Evolutionary conservation across 257 asterid genomes (phyloP).

Genomic region (Jacaranda mimosifolia): DNA sequence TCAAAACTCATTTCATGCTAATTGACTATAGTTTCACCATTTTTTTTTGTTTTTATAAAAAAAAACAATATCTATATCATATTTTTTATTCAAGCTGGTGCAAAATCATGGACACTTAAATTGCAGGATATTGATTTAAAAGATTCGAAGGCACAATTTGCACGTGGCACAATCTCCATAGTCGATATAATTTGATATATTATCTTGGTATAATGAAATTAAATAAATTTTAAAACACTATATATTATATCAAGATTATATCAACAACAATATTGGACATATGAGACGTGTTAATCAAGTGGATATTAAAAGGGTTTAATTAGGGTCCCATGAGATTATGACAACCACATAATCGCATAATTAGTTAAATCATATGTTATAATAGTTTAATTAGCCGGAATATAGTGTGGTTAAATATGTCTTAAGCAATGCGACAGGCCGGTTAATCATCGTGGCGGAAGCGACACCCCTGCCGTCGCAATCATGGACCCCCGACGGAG

Average conservation of each 20-base stretch:
- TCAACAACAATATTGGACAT: not conserved
- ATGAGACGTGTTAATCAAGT: not conserved
- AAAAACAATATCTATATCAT: not conserved
- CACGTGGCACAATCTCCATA: not conserved
- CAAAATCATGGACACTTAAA: not conserved
- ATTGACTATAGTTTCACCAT: too few relatives aligned
- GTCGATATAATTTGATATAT: not conserved
- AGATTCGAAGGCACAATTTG: not conserved
- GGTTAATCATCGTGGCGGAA: constrained; percentile 10
- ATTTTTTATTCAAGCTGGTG: not conserved
- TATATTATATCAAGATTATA: not conserved
- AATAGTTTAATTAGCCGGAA: not conserved
- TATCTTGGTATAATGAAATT: not conserved
- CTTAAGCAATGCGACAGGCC: constrained; percentile 8
- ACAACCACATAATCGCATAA: constrained; percentile 6
- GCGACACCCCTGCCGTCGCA: constrained; percentile 28
- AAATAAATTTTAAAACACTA: not conserved
- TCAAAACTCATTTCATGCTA: too few relatives aligned
- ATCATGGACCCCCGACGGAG: constrained; percentile 34
- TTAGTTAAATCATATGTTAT: constrained; percentile 10
- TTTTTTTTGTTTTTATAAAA: too few relatives aligned
- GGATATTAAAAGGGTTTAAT: not conserved
- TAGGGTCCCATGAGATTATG: not conserved
- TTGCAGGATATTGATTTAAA: not conserved
- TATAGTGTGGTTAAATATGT: not conserved